These are phyloP conservation scores for Trypanosoma mega DNA, from an alignment of 208 protist species.

Conservation along the genomic window DNA sequence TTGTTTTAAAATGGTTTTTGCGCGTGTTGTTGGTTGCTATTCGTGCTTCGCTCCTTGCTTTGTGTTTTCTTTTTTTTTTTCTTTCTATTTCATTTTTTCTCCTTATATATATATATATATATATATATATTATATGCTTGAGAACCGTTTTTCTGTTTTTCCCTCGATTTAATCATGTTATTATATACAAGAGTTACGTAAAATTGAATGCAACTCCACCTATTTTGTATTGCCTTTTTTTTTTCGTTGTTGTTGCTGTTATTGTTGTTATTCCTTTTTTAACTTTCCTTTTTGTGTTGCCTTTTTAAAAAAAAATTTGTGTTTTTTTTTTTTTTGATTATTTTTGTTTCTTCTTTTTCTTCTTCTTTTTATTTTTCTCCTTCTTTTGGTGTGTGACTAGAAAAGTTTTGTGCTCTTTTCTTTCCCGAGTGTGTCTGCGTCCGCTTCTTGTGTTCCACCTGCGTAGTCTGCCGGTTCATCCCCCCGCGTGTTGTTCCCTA, in stretches of 20 bases:
- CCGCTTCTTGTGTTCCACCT: neutral
- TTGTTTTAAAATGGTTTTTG: neutral
- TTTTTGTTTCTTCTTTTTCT: neutral
- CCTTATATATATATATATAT: neutral
- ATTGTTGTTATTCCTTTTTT: conserved; percentile 2
- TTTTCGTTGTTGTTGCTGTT: neutral
- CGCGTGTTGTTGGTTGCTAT: conserved; percentile 1
- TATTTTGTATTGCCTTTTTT: no score
- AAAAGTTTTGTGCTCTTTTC: no score
- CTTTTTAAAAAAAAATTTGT: neutral
- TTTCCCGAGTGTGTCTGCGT: no score
- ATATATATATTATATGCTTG: no score
- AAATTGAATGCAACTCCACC: no score
- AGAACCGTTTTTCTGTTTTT: no score
- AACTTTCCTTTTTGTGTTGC: neutral
- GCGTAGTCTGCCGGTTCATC: neutral
- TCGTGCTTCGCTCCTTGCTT: neutral
- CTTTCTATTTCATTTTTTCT: conserved; percentile 7
- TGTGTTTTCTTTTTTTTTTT: conserved; percentile 14
- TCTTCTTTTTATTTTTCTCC: neutral
- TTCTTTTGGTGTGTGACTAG: no score
- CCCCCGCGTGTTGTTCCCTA: neutral
- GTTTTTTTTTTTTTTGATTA: neutral
- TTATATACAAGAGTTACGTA: no score
- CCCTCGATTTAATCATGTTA: no score